Base-by-base conservation (phyloP, 768 basidiomycete species). In the Termitomyces sp. region DNA sequence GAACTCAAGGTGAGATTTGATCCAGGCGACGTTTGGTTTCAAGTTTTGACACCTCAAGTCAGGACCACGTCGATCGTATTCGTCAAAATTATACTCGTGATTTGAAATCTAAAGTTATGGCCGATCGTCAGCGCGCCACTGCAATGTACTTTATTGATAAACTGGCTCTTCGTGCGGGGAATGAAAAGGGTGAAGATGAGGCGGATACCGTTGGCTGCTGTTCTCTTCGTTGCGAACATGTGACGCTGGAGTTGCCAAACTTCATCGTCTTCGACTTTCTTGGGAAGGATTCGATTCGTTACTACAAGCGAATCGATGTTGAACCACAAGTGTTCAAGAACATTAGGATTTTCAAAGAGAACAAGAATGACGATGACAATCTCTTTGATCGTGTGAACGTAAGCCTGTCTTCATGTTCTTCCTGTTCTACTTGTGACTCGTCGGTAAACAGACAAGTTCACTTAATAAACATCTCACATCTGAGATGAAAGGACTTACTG, bases 141-240 rank as follows among this genome's bases (percentile, higher is more conserved):
- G 91, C 97, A 15, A 91, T 99, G 87, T 99, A 99, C 71, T 93
- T 99, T 74, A 98, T 99, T 66, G 97, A 99, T 73, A 85, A 85
- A 66, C 81, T 98, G 37, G 97, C 97, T 37, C 89, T 99, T 70
- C 91, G 97, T 80, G 95, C 95, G 47, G 97, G 97, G 61, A 98
- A 98, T 73, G 97, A 99, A 76, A 99, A 99, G 72, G 97, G 96
- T 44, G 97, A 98, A 66, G 97, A 99, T 63, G 97, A 98, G 72
- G 97, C 97, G 1, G 97, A 99, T 69, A 99, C 97, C 0, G 94
- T 98, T 55, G 97, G 97, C 68, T 98, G 97, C 73, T 99, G 97
- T 71, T 99, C 97, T 4, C 75, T 99, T 49, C 91, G 95, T 31
- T 96, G 89, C 70, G 94, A 98, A 70, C 97, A 99, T 71, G 87